A percentile compares a stretch with the other conserved stretches of the same genome.
Conservation (phyloP, 2,329 filamentous ascomycete species). For the Botrytis porri region DNA sequence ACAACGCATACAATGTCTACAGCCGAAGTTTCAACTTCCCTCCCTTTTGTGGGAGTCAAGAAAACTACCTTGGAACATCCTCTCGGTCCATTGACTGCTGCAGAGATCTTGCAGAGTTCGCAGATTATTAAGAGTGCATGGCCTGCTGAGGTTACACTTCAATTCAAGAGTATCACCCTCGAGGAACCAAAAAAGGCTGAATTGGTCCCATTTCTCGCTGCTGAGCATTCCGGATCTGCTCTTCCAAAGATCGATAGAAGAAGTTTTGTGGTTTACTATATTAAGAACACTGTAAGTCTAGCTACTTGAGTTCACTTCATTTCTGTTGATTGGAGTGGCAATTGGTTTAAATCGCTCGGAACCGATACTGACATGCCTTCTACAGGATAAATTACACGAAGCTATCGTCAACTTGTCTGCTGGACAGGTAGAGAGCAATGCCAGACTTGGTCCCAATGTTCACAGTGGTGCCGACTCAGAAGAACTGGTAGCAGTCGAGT, state of each 20-base stretch:
- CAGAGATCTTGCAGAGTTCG: constrained; percentile 53
- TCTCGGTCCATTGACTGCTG: constrained; percentile 55
- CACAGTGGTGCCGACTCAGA: constrained; percentile 59
- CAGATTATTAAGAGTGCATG: constrained; percentile 51
- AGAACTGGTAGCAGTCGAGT: constrained; percentile 58
- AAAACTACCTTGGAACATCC: constrained; percentile 46
- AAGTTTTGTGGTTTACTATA: constrained; percentile 57
- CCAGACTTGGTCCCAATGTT: constrained; percentile 55
- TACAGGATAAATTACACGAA: constrained; percentile 60
- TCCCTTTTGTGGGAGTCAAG: constrained; percentile 31
- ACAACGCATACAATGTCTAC: not conserved
- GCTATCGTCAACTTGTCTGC: constrained; percentile 52
- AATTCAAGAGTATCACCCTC: constrained; percentile 63
- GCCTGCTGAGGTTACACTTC: constrained; percentile 53
- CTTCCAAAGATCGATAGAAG: constrained; percentile 47
- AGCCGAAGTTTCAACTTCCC: constrained; percentile 30
- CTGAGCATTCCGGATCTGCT: constrained; percentile 44
- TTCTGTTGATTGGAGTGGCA: not conserved
- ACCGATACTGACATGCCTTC: not conserved
- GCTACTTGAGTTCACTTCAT: not conserved
- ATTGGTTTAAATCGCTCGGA: not conserved
- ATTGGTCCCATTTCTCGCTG: constrained; percentile 49
- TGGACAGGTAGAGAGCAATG: constrained; percentile 53
- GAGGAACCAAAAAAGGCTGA: constrained; percentile 54
- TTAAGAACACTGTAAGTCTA: constrained; percentile 54